These are phyloP conservation scores for Plantago ovata DNA, from an alignment of 257 asterid genomes.

Conservation along the genomic window DNA sequence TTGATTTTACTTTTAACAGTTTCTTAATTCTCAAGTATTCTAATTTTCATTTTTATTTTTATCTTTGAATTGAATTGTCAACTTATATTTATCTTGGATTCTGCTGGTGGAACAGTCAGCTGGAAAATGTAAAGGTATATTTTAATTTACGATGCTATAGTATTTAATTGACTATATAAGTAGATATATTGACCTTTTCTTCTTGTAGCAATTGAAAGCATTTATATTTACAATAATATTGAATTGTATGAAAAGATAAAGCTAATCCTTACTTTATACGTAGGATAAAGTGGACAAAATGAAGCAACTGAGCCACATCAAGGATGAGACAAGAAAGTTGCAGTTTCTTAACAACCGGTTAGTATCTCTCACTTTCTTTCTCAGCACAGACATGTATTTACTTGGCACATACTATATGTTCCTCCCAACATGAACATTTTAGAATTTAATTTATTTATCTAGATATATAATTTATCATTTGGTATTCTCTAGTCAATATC, in stretches of 20 bases:
- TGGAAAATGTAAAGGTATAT: slow-evolving; percentile 48
- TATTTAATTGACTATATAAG: too few relatives aligned
- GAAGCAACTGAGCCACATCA: slow-evolving; percentile 33
- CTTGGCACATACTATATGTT: too few relatives aligned
- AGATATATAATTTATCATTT: background rate
- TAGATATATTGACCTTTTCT: too few relatives aligned
- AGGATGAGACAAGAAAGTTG: slow-evolving; percentile 42
- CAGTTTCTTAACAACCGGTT: slow-evolving; percentile 52
- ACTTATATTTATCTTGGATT: background rate
- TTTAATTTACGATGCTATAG: too few relatives aligned
- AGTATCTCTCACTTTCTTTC: slow-evolving; percentile 15
- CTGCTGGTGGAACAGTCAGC: slow-evolving; percentile 31
- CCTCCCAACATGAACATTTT: too few relatives aligned
- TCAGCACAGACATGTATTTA: background rate
- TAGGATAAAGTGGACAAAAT: slow-evolving; percentile 51
- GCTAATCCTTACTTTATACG: slow-evolving; percentile 15
- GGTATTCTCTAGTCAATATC: background rate
- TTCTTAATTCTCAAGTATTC: background rate
- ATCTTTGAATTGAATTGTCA: background rate
- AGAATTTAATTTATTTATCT: too few relatives aligned
- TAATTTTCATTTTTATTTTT: background rate
- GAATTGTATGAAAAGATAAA: background rate
- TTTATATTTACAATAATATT: too few relatives aligned
- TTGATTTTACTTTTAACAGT: background rate
- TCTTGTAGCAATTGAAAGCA: too few relatives aligned